Evolutionary conservation across 495 filamentous ascomycete genomes (phyloP), one percentile per base, ranked within the genome.

Genomic region (Lophiostoma macrostomum): DNA sequence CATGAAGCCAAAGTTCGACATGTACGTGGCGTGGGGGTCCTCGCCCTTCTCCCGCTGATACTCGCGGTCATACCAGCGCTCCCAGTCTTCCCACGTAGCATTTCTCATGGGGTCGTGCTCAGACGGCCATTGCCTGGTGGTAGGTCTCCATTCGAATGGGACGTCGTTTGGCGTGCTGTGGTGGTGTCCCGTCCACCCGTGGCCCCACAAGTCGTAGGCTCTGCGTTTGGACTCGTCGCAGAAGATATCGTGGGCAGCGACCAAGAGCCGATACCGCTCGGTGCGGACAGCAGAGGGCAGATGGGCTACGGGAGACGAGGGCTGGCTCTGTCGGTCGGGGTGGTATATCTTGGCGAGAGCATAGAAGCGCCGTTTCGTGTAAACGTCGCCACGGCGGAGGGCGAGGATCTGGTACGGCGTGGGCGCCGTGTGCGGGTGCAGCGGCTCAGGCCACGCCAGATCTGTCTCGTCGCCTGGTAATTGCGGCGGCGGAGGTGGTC

Each of bases 61-160:
- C 34, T 76, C 74, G 32, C 74, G 67, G 24, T 64, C 65, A 60
- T 88, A 80, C 86, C 87, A 98, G 32, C 76, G 77, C 71, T 98
- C 91, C 93, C 94, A 98, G 66, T 98, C 94, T 64, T 98, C 93
- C 93, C 93, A 98, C 0, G 91, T 98, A 11, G 89, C 94, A 64
- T 96, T 96, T 52, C 75, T 82, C 19, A 91, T 82, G 16, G 80
- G 75, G 44, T 71, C 64, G 24, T 66, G 58, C 12, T 63, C 60
- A n/a, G 61, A 39, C 34, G 66, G 69, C 38, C 64, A 61, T 1
- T 53, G 24, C 14, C 23, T 34, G 22, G 11, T 50, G 23, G 16
- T 46, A 12, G 24, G 32, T 2, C 29, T 0, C 35, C 16, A 56
- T 34, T 13, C 8, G 23, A 31, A 28, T n/a, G 45, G 29, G 0